Evolutionary conservation across 108 stramenopile genomes (phyloP).

Genomic region (Licmophora abbreviata): DNA sequence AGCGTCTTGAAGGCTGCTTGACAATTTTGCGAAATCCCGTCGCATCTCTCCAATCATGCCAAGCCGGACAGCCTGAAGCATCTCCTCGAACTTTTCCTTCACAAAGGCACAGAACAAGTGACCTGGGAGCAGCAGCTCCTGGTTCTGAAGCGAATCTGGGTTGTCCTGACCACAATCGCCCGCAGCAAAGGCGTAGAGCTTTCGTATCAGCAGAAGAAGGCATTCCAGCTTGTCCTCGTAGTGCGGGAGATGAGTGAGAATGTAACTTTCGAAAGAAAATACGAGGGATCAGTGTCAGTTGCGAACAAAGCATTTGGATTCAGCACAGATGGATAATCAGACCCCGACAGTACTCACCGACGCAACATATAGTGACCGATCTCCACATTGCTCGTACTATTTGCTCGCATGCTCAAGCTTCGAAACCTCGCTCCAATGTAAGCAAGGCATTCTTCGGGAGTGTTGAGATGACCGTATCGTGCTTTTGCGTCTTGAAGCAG

Average conservation of each 20-base stretch:
- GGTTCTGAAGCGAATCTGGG: slow-evolving; percentile 92
- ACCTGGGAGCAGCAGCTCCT: slow-evolving; percentile 90
- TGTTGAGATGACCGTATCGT: slow-evolving; percentile 65
- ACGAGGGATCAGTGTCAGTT: too few relatives aligned
- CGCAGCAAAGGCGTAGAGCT: slow-evolving; percentile 91
- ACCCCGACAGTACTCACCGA: slow-evolving; percentile 39
- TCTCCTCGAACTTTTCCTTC: slow-evolving; percentile 94
- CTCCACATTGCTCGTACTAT: slow-evolving; percentile 70
- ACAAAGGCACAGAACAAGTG: slow-evolving; percentile 85
- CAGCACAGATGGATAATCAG: not conserved
- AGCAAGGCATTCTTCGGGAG: slow-evolving; percentile 82
- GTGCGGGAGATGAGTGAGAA: slow-evolving; percentile 76
- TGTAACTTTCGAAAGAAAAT: slow-evolving; percentile 26
- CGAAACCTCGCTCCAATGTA: slow-evolving; percentile 93
- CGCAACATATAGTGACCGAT: slow-evolving; percentile 87
- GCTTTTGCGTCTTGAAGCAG: slow-evolving; percentile 85
- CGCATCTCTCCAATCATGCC: slow-evolving; percentile 67
- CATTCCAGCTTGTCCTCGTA: slow-evolving; percentile 91
- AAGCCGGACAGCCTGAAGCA: slow-evolving; percentile 55
- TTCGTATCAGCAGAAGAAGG: slow-evolving; percentile 80
- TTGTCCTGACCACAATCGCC: slow-evolving; percentile 94
- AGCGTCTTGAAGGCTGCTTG: slow-evolving; percentile 30
- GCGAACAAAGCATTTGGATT: slow-evolving; percentile 4
- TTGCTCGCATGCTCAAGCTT: slow-evolving; percentile 54
- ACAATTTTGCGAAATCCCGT: slow-evolving; percentile 38